A percentile compares a stretch with the other conserved stretches of the same genome.
Conservation (phyloP, 371 early-diverging fungal genomes). For the Mortierella sp. region DNA sequence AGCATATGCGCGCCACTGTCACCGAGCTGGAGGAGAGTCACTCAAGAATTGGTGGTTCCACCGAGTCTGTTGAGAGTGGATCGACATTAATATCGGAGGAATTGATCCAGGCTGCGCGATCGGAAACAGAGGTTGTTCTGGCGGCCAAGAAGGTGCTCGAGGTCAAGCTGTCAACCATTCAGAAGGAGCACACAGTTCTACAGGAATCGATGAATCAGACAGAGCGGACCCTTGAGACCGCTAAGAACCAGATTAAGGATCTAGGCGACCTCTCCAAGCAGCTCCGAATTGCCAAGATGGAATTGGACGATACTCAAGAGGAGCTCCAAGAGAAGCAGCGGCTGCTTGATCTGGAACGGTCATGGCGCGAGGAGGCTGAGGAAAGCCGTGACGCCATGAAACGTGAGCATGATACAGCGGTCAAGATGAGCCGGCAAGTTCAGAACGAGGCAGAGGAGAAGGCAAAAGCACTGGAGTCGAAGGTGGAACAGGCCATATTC, state of each 20-base stretch:
- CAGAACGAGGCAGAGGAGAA: conserved; percentile 10
- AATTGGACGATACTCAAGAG: conserved; percentile 56
- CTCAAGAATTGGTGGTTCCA: neutral
- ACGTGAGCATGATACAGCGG: conserved; percentile 15
- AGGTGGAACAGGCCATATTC: neutral
- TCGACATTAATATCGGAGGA: neutral
- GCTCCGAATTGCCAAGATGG: conserved; percentile 54
- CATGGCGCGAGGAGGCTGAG: conserved; percentile 44
- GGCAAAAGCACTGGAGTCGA: conserved; percentile 12
- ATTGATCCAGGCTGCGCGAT: neutral
- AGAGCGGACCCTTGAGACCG: conserved; percentile 13
- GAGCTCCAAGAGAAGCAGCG: conserved; percentile 44
- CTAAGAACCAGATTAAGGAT: conserved; percentile 19
- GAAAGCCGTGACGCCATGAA: conserved; percentile 17
- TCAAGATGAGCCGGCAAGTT: neutral
- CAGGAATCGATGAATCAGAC: conserved; percentile 15
- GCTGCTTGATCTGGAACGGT: conserved; percentile 35
- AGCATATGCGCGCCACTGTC: conserved; percentile 17
- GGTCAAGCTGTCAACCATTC: conserved; percentile 5
- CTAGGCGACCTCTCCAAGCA: conserved; percentile 24
- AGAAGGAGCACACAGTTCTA: neutral
- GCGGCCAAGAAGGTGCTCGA: conserved; percentile 38
- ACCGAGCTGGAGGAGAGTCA: conserved; percentile 26
- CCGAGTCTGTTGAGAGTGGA: conserved; percentile 3
- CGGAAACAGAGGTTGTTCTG: neutral